Evolutionary conservation across 1,139 yeast genomes (phyloP).

Genomic region (Suhomyces yuchorum): DNA sequence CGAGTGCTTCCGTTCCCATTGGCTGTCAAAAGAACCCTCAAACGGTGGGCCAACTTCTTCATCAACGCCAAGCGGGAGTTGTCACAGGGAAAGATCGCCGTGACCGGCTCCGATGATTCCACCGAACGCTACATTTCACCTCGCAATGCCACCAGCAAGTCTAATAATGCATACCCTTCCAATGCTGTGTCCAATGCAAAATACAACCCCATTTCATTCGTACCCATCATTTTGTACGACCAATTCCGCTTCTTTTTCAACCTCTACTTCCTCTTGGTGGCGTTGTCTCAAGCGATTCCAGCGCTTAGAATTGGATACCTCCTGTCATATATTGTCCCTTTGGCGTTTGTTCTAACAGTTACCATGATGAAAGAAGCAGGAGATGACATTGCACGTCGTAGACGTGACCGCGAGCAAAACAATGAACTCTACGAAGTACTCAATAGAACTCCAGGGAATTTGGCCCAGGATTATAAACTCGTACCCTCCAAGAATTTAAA

Average conservation of each 20-base stretch:
- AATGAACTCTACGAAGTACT: slow-evolving; percentile 78
- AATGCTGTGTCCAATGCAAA: slow-evolving; percentile 94
- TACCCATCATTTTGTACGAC: slow-evolving; percentile 87
- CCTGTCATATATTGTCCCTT: slow-evolving; percentile 89
- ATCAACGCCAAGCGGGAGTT: slow-evolving; percentile 32
- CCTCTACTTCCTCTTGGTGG: slow-evolving; percentile 86
- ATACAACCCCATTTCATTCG: slow-evolving; percentile 83
- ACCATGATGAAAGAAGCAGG: slow-evolving; percentile 96
- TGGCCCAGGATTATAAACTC: slow-evolving; percentile 33
- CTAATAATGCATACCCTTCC: slow-evolving; percentile 51
- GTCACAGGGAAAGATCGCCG: slow-evolving; percentile 26
- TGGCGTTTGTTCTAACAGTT: slow-evolving; percentile 86
- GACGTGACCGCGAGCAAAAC: slow-evolving; percentile 89
- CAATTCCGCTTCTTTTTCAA: slow-evolving; percentile 97
- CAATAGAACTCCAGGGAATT: slow-evolving; percentile 30
- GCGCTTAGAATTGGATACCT: slow-evolving; percentile 89
- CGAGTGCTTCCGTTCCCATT: slow-evolving; percentile 16
- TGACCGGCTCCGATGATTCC: slow-evolving; percentile 3
- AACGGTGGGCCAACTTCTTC: slow-evolving; percentile 24
- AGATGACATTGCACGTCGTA: slow-evolving; percentile 88
- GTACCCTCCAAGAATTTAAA: slow-evolving; percentile 67
- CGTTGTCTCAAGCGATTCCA: slow-evolving; percentile 92
- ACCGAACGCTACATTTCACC: slow-evolving; percentile 43
- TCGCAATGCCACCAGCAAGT: slow-evolving; percentile 28
- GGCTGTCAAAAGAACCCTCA: slow-evolving; percentile 19